Base-by-base conservation (phyloP, 2,329 filamentous ascomycete species). In the Exophiala sp. region DNA sequence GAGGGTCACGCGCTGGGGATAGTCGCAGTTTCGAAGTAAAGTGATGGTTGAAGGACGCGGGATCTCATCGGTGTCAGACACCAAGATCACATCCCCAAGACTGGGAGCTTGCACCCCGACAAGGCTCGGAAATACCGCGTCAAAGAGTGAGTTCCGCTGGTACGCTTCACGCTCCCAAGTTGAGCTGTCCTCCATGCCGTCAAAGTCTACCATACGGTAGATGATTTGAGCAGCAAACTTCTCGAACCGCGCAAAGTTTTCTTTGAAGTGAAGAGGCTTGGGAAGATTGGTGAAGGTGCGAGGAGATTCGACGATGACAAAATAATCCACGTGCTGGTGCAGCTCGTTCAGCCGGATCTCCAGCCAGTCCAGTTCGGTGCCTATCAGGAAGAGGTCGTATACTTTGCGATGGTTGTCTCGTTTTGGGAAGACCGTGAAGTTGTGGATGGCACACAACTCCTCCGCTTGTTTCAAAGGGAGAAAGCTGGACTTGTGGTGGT, bases 291-390 rank as follows among this genome's bases (percentile, higher is more conserved):
- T 81, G 57, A 83, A 83, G 1, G 80, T 82, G 43, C 68, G 73
- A 14, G 68, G 63, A 1, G 76, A 74, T 66, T 85, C 81, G 43
- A 83, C 73, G 27, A 85, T 73, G 59, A 85, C 70, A 58, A 82
- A 85, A 65, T 82, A 82, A 66, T 85, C 81, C 52, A 84, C 79
- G 35, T 75, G 66, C 32, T 75, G 64, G 49, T 76, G 75, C 13
- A 81, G 72, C 2, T 77, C 77, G 59, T 79, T 72, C 2, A 85
- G 69, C 9, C 80, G 77, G 41, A 85, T 77, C 63, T 85, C 81
- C 35, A 85, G 71, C 73, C 79, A 81, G 65, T 84, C 81, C 10
- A 84, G 70, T 65, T 84, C 81, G 2, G 72, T 76, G 57, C 80
- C 82, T 58, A 83, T 66, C 70, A 83, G 75, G 59, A 82, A 71